Conservation (phyloP, 1,139 yeast genomes). For the Debaryomycetaceae sp. region DNA sequence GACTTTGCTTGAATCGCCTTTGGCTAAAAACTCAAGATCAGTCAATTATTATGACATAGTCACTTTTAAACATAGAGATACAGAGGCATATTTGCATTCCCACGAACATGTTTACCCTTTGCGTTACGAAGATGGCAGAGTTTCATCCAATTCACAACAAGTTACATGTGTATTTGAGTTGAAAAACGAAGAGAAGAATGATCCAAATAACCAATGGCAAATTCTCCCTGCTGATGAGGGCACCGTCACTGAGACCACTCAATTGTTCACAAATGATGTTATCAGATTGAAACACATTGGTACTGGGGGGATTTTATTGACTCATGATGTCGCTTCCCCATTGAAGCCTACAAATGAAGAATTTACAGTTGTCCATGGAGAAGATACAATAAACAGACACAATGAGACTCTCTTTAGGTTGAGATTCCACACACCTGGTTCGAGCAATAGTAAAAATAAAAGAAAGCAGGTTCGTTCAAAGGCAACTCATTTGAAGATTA, state of each 20-base stretch:
- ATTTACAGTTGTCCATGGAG: constrained; percentile 68
- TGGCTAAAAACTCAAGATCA: constrained; percentile 67
- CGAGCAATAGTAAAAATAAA: constrained; percentile 38
- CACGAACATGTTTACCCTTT: constrained; percentile 74
- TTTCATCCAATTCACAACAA: constrained; percentile 93
- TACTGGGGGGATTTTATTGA: constrained; percentile 72
- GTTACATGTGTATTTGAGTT: constrained; percentile 63
- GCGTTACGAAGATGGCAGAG: constrained; percentile 93
- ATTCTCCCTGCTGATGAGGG: constrained; percentile 60
- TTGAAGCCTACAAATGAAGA: constrained; percentile 87
- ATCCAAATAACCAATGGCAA: constrained; percentile 81
- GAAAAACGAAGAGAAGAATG: constrained; percentile 34
- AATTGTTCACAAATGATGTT: constrained; percentile 53
- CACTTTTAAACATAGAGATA: constrained; percentile 74
- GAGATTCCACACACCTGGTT: constrained; percentile 42
- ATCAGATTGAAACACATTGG: constrained; percentile 79
- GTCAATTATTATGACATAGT: constrained; percentile 74
- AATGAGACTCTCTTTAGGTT: constrained; percentile 80
- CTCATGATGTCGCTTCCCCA: constrained; percentile 99
- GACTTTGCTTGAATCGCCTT: constrained; percentile 76
- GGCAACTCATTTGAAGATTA: constrained; percentile 61
- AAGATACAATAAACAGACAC: constrained; percentile 42
- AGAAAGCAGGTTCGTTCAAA: constrained; percentile 62
- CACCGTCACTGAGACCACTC: constrained; percentile 23
- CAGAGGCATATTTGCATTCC: constrained; percentile 77